Percentiles rank a stretch among this genome's conserved stretches.
Evolutionary conservation across 148 eudicot species (phyloP).

Genomic region (Arbutus unedo): DNA sequence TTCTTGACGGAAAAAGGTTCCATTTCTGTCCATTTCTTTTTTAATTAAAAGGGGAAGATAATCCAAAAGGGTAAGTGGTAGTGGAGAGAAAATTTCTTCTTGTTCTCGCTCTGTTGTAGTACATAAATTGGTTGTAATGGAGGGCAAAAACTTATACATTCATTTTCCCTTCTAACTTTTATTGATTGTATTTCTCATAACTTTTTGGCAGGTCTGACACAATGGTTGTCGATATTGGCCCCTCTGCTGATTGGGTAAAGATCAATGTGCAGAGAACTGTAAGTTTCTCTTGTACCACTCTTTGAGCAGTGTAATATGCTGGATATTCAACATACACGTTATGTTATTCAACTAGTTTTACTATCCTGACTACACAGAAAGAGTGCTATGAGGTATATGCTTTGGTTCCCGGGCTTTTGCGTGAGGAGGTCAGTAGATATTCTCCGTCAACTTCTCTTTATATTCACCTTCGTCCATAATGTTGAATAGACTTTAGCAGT

Average conservation of each 20-base stretch:
- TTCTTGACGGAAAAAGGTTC: constrained; percentile 4
- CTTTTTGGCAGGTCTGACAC: constrained; percentile 44
- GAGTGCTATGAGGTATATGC: constrained; percentile 96
- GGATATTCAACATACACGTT: neutral
- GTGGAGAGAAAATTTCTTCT: neutral
- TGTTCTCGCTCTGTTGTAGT: neutral
- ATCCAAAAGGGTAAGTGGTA: neutral
- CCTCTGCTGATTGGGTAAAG: constrained; percentile 94
- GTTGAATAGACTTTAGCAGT: neutral
- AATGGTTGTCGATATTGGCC: constrained; percentile 68
- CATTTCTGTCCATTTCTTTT: neutral
- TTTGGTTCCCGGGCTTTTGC: constrained; percentile 93
- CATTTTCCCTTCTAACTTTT: neutral
- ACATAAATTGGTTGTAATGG: constrained; percentile 1
- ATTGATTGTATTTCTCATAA: neutral
- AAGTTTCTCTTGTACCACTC: constrained; percentile 25
- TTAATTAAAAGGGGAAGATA: neutral
- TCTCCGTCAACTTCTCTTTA: neutral
- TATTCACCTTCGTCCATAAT: neutral
- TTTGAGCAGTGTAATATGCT: neutral
- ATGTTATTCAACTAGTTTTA: constrained; percentile 10
- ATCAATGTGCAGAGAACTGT: constrained; percentile 83
- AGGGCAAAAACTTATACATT: neutral
- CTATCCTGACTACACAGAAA: constrained; percentile 44
- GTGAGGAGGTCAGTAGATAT: constrained; percentile 69